Evolutionary conservation across 345 rosid genomes (phyloP).

Genomic region (Camelina sativa): DNA sequence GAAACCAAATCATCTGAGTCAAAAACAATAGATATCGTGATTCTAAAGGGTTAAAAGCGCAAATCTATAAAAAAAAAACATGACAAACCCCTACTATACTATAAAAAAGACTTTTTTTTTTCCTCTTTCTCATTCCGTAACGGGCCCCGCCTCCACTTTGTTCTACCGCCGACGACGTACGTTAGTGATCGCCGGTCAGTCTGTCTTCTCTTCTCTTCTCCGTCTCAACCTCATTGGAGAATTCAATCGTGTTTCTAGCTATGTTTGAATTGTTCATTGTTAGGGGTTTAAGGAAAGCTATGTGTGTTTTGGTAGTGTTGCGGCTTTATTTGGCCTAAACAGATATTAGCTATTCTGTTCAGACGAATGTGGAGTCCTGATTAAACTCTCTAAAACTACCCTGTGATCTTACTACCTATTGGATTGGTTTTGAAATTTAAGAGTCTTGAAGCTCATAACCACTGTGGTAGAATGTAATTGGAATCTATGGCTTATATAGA

Average conservation of each 20-base stretch:
- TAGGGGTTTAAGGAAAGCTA: background rate
- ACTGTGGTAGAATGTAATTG: background rate
- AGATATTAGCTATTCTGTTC: background rate
- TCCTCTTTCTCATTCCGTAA: background rate
- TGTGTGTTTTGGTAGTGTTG: background rate
- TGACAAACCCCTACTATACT: background rate
- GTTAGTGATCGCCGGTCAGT: slow-evolving; percentile 34
- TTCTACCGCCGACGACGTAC: slow-evolving; percentile 2
- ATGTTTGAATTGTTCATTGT: background rate
- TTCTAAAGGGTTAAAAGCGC: background rate
- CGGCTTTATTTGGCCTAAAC: background rate
- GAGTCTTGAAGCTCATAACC: background rate
- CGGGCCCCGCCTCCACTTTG: slow-evolving; percentile 23
- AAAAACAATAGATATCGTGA: background rate
- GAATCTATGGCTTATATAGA: background rate
- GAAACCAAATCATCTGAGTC: background rate
- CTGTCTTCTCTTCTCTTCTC: background rate
- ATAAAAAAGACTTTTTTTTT: background rate
- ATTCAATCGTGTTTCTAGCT: background rate
- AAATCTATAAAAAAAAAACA: background rate
- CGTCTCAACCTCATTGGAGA: background rate
- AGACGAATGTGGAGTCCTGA: background rate
- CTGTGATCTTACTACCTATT: background rate
- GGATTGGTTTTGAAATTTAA: background rate
- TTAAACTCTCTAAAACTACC: background rate